Evolutionary conservation across 2,329 filamentous ascomycete species (phyloP).

Genomic region (Phaeophleospora eucalypticola): DNA sequence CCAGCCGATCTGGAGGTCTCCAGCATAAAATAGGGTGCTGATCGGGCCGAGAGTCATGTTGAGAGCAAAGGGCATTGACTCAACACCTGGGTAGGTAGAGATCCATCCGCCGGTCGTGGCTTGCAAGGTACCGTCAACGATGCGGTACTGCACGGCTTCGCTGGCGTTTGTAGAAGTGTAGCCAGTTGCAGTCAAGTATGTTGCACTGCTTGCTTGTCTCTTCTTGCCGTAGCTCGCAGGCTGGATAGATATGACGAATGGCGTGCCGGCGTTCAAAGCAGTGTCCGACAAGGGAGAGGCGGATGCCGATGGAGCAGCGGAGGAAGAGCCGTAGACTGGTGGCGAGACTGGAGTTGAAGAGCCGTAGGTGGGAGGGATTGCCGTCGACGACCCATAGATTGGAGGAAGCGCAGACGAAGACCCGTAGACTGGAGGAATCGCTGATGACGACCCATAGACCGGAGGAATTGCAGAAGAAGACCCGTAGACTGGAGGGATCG

Average conservation of each 20-base stretch:
- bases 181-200: conserved; percentile 31
- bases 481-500: conserved; percentile 9
- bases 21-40: conserved; percentile 27
- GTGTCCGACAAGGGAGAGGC: conserved; percentile 25
- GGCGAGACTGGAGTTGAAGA: too few relatives aligned
- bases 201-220: conserved; percentile 21
- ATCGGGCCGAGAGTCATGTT: conserved; percentile 23
- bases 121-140: conserved; percentile 26
- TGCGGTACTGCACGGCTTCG: conserved; percentile 29
- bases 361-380: too few relatives aligned
- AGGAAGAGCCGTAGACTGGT: too few relatives aligned
- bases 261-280: conserved; percentile 28
- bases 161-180: conserved; percentile 31
- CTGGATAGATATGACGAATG: conserved; percentile 31
- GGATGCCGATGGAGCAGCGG: conserved; percentile 4
- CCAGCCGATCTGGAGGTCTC: conserved; percentile 29
- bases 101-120: conserved; percentile 22
- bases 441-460: too few relatives aligned
- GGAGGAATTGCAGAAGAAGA: too few relatives aligned
- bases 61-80: conserved; percentile 27
- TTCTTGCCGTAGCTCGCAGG: conserved; percentile 11
- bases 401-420: too few relatives aligned
- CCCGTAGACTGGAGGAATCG: too few relatives aligned
- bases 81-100: conserved; percentile 23
- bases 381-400: too few relatives aligned